Conservation (phyloP, 2,329 filamentous ascomycete species). For the Hypoxylon sp. region DNA sequence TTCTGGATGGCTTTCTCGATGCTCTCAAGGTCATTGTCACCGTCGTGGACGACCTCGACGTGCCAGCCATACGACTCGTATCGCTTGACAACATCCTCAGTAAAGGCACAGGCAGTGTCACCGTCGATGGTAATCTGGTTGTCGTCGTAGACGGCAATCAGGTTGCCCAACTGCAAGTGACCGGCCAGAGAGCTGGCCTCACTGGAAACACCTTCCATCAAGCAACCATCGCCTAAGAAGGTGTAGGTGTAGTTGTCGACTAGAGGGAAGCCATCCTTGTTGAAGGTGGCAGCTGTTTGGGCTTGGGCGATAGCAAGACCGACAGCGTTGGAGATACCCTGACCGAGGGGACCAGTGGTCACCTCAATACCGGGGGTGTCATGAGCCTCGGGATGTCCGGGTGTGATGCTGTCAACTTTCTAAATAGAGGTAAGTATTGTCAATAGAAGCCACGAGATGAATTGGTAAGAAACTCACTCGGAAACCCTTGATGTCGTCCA, state of each 20-base stretch:
- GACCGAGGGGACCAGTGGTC: slow-evolving; percentile 96
- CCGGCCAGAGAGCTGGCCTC: slow-evolving; percentile 94
- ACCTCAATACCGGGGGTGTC: slow-evolving; percentile 98
- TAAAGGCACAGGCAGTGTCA: slow-evolving; percentile 96
- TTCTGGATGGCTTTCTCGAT: slow-evolving; percentile 91
- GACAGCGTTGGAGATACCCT: slow-evolving; percentile 97
- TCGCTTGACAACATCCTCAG: slow-evolving; percentile 93
- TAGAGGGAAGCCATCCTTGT: slow-evolving; percentile 93
- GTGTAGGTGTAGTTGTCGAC: slow-evolving; percentile 96
- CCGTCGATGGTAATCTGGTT: slow-evolving; percentile 98
- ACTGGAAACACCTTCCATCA: slow-evolving; percentile 96
- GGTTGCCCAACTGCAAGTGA: slow-evolving; percentile 96
- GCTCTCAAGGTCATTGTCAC: slow-evolving; percentile 85
- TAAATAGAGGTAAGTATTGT: slow-evolving; percentile 46
- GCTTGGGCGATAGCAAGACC: slow-evolving; percentile 97
- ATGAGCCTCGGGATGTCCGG: slow-evolving; percentile 95
- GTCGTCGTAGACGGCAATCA: slow-evolving; percentile 97
- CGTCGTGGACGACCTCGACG: slow-evolving; percentile 83
- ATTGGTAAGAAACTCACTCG: slow-evolving; percentile 71
- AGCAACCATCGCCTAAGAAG: slow-evolving; percentile 98
- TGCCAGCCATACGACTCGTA: slow-evolving; percentile 99
- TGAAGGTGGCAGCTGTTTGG: slow-evolving; percentile 91
- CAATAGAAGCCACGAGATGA: slow-evolving; percentile 1
- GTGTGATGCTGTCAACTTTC: slow-evolving; percentile 78
- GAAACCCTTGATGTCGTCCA: slow-evolving; percentile 97